Evolutionary conservation across 805 yeast species (phyloP), one percentile per base, ranked within the genome.

Genomic region (Candida maris): DNA sequence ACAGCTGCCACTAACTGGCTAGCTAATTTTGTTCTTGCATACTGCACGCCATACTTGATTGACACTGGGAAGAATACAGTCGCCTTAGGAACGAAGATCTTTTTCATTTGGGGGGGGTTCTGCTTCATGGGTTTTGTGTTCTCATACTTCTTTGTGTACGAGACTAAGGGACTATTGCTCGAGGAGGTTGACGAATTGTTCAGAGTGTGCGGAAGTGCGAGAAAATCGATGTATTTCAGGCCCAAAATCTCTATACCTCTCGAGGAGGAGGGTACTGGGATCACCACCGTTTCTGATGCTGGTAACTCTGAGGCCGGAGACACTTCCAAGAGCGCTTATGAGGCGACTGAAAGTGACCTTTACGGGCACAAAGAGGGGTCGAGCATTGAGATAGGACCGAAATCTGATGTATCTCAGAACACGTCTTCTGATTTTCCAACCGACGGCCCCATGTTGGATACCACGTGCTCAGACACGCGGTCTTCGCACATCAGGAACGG

Each of bases 161-260:
- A 85, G 57, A 85, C 95, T 0, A 81, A 77, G 50, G 94, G 94
- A 0, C 66, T 85, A 34, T 76, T 79, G 50, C 70, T 86, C 55
- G 95, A 86, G 61, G 87, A 86, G 48, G 80, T 86, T 35, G 89
- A 86, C 62, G 85, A 77, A 44, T 66, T 85, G 65, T 85, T 80
- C 54, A 69, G 72, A 34, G 67, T 68, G 23, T 79, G 89, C 48
- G 61, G 71, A 27, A 71, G 56, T 51, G 81, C 88, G 1, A 57
- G 73, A 13, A 58, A 57, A 8, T 79, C 86, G 0, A 45, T 60
- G 9, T 54, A 59, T 19, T 79, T 77, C 64, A 49, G 47, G 30
- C 57, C 56, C n/a, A 38, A 29, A 8, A 16, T 30, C 8, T 16
- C 19, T 10, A 32, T 32, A 26, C 10, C n/a, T 7, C 15, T 22